These are phyloP conservation scores for Starmerella sirachaensis DNA, from an alignment of 805 yeast genomes.

Conservation along the genomic window DNA sequence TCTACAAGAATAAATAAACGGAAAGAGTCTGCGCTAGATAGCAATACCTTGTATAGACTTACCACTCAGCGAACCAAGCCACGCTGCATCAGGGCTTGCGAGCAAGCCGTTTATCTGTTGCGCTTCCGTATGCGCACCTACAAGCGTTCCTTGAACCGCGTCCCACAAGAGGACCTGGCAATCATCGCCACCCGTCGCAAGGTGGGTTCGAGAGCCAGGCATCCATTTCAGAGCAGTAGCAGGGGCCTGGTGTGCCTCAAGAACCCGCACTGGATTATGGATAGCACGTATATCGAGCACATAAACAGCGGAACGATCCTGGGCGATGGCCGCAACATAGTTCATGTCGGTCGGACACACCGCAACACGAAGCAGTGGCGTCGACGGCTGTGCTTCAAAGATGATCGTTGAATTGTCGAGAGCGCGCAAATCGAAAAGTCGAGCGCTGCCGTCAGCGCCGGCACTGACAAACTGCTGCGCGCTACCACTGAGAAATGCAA, in stretches of 20 bases:
- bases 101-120: slow-evolving; percentile 65
- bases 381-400: slow-evolving; percentile 44
- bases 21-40: too few species aligned
- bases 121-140: slow-evolving; percentile 46
- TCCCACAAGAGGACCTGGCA: slow-evolving; percentile 56
- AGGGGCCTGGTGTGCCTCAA: slow-evolving; percentile 55
- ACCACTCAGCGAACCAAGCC: slow-evolving; percentile 70
- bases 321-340: slow-evolving; percentile 70
- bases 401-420: slow-evolving; percentile 90
- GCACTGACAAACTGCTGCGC: slow-evolving; percentile 78
- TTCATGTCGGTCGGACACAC: slow-evolving; percentile 73
- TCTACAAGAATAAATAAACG: neutral
- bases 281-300: slow-evolving; percentile 81
- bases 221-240: slow-evolving; percentile 78
- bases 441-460: slow-evolving; percentile 88
- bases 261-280: slow-evolving; percentile 60
- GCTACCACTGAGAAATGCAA: slow-evolving; percentile 62
- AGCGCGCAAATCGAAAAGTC: slow-evolving; percentile 81
- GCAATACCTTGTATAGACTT: slow-evolving; percentile 52
- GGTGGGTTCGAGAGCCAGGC: slow-evolving; percentile 43
- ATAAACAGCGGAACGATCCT: slow-evolving; percentile 50
- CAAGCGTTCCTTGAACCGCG: slow-evolving; percentile 34
- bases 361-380: slow-evolving; percentile 62
- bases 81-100: slow-evolving; percentile 63
- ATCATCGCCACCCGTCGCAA: slow-evolving; percentile 62